Base-by-base conservation (phyloP, 768 basidiomycete species). In the Auriscalpium vulgare region DNA sequence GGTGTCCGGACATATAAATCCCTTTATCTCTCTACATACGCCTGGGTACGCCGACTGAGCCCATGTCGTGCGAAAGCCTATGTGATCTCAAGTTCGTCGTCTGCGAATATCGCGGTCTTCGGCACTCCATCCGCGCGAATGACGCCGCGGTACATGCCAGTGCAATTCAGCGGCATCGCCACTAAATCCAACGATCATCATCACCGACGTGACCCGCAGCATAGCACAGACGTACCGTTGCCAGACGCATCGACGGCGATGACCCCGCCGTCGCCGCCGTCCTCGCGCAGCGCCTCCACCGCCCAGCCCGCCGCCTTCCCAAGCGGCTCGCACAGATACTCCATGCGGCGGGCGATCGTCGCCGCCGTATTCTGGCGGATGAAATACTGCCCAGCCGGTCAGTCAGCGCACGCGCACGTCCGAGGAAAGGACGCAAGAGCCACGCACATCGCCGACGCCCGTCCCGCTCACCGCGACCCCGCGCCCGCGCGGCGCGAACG, bases 101-200 rank as follows among this genome's bases (percentile, higher is more conserved):
- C 88, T 17, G 71, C 71, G 68, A 92, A 91, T 52, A 91, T 88
- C 10, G 88, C 90, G 0, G 85, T 87, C 68, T 80, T 80, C 0
- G 87, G 77, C 8, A 82, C 66, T 10, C 88, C 90, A 56, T 91
- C 87, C 59, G 75, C 72, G 46, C 77, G 72, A 37, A 91, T 82
- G 14, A 90, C 75, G 7, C 90, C 90, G 34, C 90, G 78, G 65
- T 90, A 91, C 90, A 92, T 92, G 8, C 90, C 87, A 17, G 77
- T 72, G 62, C 83, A 87, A 66, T 91, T 91, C 59, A 91, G 66
- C 7, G 87, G 81, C 73, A 87, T 79, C 1, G 86, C 73, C 46
- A 91, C 88, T 89, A 3, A 1, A 36, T 17, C 8, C 50, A 10
- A 35, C 17, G 51, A 47, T 29, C 29, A 29, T 29, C 29, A 29